Percentiles rank a stretch among this genome's conserved stretches.
Conservation (phyloP, 768 basidiomycete species). For the Boletus tylopilopsis region DNA sequence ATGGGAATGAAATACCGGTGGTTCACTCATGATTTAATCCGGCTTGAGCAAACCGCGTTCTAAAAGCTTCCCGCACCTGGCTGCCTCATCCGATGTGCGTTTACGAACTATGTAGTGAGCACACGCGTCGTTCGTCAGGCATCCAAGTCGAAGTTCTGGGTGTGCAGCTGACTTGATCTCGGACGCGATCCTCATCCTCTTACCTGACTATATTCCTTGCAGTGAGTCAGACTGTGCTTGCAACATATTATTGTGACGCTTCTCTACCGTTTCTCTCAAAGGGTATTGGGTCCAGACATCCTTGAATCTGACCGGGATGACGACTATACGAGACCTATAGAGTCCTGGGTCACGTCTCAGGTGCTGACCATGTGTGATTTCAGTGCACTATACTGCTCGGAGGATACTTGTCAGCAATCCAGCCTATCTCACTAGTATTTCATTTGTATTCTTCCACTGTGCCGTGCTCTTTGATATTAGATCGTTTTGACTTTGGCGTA, state of each 20-base stretch:
- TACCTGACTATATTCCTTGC: slow-evolving; percentile 16
- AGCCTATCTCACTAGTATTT: background rate
- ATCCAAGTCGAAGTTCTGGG: background rate
- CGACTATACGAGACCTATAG: slow-evolving; percentile 7
- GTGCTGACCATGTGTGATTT: slow-evolving; percentile 14
- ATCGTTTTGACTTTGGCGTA: background rate
- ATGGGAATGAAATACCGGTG: slow-evolving; percentile 12
- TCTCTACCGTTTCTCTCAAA: slow-evolving; percentile 12
- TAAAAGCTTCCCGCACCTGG: background rate
- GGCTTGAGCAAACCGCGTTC: slow-evolving; percentile 1
- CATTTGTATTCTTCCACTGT: too few relatives aligned
- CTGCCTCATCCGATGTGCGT: slow-evolving; percentile 5
- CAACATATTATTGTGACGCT: slow-evolving; percentile 18
- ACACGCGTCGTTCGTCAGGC: background rate
- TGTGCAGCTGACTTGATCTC: slow-evolving; percentile 21
- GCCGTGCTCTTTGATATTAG: too few relatives aligned
- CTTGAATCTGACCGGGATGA: slow-evolving; percentile 5
- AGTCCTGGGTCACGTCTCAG: background rate
- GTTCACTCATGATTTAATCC: slow-evolving; percentile 1
- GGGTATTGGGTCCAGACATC: background rate
- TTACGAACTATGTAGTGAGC: slow-evolving; percentile 18
- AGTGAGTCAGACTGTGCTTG: slow-evolving; percentile 14
- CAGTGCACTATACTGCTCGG: background rate
- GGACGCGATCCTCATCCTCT: slow-evolving; percentile 13
- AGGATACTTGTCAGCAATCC: background rate